These are phyloP conservation scores for Paxillus involutus DNA, from an alignment of 768 basidiomycete genomes.

Conservation along the genomic window DNA sequence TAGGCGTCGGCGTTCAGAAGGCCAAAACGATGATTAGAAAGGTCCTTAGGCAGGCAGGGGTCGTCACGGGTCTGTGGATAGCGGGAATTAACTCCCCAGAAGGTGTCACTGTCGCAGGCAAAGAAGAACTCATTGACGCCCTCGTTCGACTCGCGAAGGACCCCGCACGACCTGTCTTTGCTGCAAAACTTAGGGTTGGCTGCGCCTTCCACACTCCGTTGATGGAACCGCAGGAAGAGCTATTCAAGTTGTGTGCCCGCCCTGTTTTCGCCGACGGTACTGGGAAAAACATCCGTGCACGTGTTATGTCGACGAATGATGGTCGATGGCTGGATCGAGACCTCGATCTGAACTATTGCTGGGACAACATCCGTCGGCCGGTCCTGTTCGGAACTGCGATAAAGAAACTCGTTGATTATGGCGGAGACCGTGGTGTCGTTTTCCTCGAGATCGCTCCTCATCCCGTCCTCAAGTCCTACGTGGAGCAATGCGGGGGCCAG, in stretches of 20 bases:
- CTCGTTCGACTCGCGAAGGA: constrained; percentile 16
- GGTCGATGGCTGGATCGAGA: constrained; percentile 15
- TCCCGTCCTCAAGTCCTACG: constrained; percentile 21
- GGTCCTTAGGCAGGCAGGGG: constrained; percentile 12
- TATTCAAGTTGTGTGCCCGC: constrained; percentile 10
- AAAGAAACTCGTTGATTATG: constrained; percentile 14
- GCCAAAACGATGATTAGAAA: constrained; percentile 21
- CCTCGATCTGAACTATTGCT: constrained; percentile 22
- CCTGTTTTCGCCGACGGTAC: neutral
- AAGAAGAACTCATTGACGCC: constrained; percentile 16
- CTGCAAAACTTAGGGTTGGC: constrained; percentile 17
- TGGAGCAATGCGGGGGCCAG: constrained; percentile 22
- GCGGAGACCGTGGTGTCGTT: constrained; percentile 11
- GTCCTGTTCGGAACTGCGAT: constrained; percentile 24
- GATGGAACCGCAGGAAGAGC: constrained; percentile 21
- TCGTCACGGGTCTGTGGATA: constrained; percentile 16
- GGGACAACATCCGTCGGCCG: constrained; percentile 24
- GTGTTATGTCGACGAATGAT: constrained; percentile 24
- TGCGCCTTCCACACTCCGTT: constrained; percentile 26
- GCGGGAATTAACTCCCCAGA: constrained; percentile 25
- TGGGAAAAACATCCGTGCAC: constrained; percentile 3
- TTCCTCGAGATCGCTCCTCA: constrained; percentile 23
- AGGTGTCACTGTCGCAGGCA: constrained; percentile 24
- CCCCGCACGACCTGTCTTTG: constrained; percentile 13
- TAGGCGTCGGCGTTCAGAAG: constrained; percentile 19